A percentile compares a stretch with the other conserved stretches of the same genome.
phyloP scores from a whole-genome alignment of 306 rosid species.

The Pyrus betulifolia region DNA sequence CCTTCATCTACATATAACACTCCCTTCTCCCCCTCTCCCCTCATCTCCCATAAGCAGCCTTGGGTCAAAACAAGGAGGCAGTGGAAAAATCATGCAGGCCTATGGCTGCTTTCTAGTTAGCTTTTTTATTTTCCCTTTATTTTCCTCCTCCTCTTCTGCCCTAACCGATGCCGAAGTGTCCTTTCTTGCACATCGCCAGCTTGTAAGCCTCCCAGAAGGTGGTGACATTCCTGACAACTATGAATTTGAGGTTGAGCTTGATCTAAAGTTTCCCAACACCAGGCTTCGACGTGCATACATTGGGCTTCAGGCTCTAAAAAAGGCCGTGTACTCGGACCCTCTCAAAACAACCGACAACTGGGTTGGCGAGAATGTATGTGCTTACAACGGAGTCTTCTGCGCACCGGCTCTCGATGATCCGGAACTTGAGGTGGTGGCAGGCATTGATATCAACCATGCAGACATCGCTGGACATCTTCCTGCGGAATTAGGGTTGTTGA shows the following conservation, averaged over 20 bases:
- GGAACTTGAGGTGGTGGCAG: conserved; percentile 12
- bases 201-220: conserved; percentile 3
- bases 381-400: conserved; percentile 25
- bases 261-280: conserved; percentile 9
- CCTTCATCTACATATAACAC: background rate
- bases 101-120: conserved; percentile 14
- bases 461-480: conserved; percentile 37
- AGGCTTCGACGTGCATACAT: conserved; percentile 30
- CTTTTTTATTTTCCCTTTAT: background rate
- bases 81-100: conserved; percentile 22
- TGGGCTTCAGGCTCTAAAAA: conserved; percentile 32
- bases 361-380: conserved; percentile 22
- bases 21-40: background rate
- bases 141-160: conserved; percentile 1
- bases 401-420: conserved; percentile 14
- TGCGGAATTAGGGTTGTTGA: conserved; percentile 19
- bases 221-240: conserved; percentile 18
- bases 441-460: conserved; percentile 22
- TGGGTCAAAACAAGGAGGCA: conserved; percentile 32
- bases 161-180: conserved; percentile 22
- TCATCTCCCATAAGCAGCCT: conserved; percentile 18
- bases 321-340: conserved; percentile 19
- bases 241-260: conserved; percentile 4
- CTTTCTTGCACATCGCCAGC: conserved; percentile 14
- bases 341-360: conserved; percentile 11